Evolutionary conservation across 176 grass and related monocot genomes (phyloP).

Genomic region (Eragrostis nindensis): DNA sequence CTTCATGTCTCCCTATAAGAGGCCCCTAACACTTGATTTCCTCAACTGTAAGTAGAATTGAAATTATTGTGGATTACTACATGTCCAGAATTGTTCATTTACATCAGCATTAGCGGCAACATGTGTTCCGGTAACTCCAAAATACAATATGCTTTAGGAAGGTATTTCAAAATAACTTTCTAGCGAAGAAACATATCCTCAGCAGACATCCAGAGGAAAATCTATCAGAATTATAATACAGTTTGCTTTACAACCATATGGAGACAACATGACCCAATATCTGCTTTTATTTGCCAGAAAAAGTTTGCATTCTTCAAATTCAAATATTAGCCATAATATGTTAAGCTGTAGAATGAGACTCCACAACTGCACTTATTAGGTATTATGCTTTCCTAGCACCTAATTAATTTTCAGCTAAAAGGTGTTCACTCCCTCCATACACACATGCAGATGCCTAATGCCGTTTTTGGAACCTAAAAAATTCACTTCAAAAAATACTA

Average conservation of each 20-base stretch:
- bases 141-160: not conserved
- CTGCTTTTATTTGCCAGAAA: not conserved
- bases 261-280: not conserved
- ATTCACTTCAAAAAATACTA: too few relatives aligned
- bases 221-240: not conserved
- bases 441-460: not conserved
- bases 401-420: not conserved
- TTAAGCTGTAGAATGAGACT: not conserved
- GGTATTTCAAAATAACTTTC: not conserved
- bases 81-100: too few relatives aligned
- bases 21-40: too few relatives aligned
- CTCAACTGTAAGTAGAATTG: not conserved
- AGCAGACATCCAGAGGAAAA: not conserved
- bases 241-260: not conserved
- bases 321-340: not conserved
- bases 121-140: not conserved
- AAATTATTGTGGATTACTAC: too few relatives aligned
- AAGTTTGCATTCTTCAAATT: conserved; percentile 5
- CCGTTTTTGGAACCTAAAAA: not conserved
- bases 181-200: not conserved
- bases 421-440: not conserved
- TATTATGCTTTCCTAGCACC: not conserved
- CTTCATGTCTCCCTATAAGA: not conserved
- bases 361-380: not conserved
- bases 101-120: conserved; percentile 3